phyloP scores from a whole-genome alignment of 768 basidiomycete genomes.

The Macrolepiota dolichaula region DNA sequence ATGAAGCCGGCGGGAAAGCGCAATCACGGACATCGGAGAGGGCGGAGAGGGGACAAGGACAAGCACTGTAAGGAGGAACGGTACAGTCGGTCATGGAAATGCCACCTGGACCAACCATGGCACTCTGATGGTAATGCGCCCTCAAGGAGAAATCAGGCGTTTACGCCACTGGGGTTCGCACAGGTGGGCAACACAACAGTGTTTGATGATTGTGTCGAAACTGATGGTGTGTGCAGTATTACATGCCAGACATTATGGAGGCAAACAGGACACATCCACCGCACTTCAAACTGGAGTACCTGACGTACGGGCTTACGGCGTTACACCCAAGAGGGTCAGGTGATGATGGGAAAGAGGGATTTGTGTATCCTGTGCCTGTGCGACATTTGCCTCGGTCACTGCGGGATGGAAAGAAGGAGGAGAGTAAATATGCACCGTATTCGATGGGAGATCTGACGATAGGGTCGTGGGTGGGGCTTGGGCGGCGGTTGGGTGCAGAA shows the following conservation, averaged over 20 bases:
- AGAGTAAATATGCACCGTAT: constrained; percentile 65
- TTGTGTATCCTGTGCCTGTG: constrained; percentile 52
- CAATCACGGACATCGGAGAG: constrained; percentile 48
- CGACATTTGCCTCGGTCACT: constrained; percentile 51
- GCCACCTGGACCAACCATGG: constrained; percentile 58
- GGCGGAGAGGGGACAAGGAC: constrained; percentile 40
- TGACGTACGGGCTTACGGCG: constrained; percentile 51
- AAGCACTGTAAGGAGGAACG: constrained; percentile 44
- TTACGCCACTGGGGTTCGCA: constrained; percentile 79
- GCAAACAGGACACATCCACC: constrained; percentile 50
- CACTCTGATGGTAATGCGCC: constrained; percentile 63
- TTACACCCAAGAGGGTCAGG: constrained; percentile 34
- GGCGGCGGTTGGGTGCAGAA: constrained; percentile 52
- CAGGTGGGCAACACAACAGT: constrained; percentile 56
- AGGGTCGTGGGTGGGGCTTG: constrained; percentile 66
- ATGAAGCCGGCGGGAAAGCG: constrained; percentile 26
- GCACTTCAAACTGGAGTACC: constrained; percentile 73
- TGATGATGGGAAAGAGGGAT: constrained; percentile 23
- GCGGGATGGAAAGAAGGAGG: constrained; percentile 33
- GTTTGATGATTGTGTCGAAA: constrained; percentile 13
- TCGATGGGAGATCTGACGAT: constrained; percentile 76
- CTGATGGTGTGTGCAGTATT: constrained; percentile 44
- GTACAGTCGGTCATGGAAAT: constrained; percentile 62
- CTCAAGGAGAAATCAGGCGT: constrained; percentile 63
- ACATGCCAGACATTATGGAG: constrained; percentile 52